phyloP scores from a whole-genome alignment of 345 rosid species.

The Boechera retrofracta region DNA sequence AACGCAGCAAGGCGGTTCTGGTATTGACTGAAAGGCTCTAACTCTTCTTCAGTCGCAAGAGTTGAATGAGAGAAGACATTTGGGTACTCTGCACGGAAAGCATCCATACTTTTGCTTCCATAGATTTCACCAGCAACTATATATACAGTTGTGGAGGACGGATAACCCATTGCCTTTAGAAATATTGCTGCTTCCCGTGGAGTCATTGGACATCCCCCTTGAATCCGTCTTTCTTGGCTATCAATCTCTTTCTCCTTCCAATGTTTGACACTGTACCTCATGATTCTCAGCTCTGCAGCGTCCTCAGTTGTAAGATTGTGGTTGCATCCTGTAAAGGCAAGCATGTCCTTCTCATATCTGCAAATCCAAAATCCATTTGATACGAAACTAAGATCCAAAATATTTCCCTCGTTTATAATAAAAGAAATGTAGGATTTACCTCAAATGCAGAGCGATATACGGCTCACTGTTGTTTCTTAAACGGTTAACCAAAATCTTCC shows the following conservation, averaged over 20 bases:
- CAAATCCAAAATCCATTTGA: constrained; percentile 36
- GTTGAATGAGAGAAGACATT: constrained; percentile 79
- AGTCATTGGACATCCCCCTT: constrained; percentile 98
- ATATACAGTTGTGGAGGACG: constrained; percentile 78
- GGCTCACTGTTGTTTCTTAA: constrained; percentile 71
- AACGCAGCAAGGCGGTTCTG: constrained; percentile 94
- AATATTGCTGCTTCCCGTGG: constrained; percentile 95
- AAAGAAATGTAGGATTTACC: constrained; percentile 41
- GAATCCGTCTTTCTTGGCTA: constrained; percentile 60
- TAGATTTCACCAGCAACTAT: constrained; percentile 91
- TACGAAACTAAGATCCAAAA: not conserved
- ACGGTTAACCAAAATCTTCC: constrained; percentile 65
- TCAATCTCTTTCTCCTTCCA: constrained; percentile 99
- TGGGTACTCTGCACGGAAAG: constrained; percentile 77
- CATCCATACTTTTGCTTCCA: constrained; percentile 77
- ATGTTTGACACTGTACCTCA: constrained; percentile 80
- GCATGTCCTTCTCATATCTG: constrained; percentile 99
- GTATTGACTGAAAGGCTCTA: constrained; percentile 71
- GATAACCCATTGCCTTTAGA: constrained; percentile 95
- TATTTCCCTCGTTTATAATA: not conserved
- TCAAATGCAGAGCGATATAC: constrained; percentile 80
- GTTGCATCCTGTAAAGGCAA: constrained; percentile 95
- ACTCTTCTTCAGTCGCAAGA: constrained; percentile 80
- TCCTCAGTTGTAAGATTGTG: constrained; percentile 79
- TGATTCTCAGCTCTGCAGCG: constrained; percentile 68